Conservation (phyloP, 1,284 basidiomycete species). For the Porogramme epimiltina region DNA sequence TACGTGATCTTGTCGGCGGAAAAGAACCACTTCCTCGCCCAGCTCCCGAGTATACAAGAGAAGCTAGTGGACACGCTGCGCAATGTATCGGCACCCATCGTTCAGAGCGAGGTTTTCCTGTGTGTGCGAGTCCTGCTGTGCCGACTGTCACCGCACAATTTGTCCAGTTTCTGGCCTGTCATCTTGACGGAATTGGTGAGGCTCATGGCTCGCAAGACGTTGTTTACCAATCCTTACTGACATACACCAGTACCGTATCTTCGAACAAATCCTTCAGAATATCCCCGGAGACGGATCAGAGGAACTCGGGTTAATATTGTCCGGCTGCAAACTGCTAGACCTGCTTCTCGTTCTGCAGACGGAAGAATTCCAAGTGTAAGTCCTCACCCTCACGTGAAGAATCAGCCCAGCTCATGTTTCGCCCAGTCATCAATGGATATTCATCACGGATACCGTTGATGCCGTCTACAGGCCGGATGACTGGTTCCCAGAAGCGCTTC, state of each 20-base stretch:
- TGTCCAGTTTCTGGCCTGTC: conserved; percentile 97
- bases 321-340: conserved; percentile 94
- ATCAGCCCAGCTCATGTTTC: conserved; percentile 1
- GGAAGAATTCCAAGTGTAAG: conserved; percentile 97
- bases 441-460: conserved; percentile 97
- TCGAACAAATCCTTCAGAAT: conserved; percentile 66
- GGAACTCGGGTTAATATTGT: conserved; percentile 79
- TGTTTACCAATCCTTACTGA: conserved; percentile 16
- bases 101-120: conserved; percentile 94
- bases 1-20: conserved; percentile 86
- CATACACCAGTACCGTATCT: conserved; percentile 77
- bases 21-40: conserved; percentile 87
- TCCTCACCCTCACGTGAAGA: neutral
- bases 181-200: conserved; percentile 89
- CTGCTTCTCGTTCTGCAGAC: conserved; percentile 90
- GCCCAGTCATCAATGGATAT: conserved; percentile 95
- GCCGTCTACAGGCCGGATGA: conserved; percentile 87
- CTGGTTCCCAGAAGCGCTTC: conserved; percentile 84
- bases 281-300: conserved; percentile 81
- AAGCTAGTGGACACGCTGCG: conserved; percentile 93
- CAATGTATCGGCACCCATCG: conserved; percentile 78
- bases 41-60: conserved; percentile 93
- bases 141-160: conserved; percentile 88
- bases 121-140: conserved; percentile 92
- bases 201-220: neutral